A percentile compares a stretch with the other conserved stretches of the same genome.
Conservation (phyloP, 371 early-diverging fungal genomes). For the Mortierella sp. region DNA sequence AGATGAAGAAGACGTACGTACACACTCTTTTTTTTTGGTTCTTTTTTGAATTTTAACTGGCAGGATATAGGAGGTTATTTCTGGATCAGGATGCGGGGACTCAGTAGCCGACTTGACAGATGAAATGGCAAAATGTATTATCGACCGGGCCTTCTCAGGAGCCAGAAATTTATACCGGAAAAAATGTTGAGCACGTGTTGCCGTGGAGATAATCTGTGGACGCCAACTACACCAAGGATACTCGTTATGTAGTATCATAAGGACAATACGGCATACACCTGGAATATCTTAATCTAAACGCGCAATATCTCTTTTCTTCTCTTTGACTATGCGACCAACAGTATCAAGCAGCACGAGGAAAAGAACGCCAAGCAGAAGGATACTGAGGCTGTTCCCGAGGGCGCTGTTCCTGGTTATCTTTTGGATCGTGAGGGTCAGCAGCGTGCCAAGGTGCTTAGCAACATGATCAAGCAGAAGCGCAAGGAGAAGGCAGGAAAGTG, state of each 20-base stretch:
- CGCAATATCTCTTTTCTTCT: slow-evolving; percentile 2
- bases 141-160: too few species aligned
- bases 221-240: too few species aligned
- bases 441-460: slow-evolving; percentile 96
- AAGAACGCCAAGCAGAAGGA: slow-evolving; percentile 92
- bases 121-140: too few species aligned
- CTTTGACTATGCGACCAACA: slow-evolving; percentile 27
- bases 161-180: too few species aligned
- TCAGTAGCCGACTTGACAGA: neutral
- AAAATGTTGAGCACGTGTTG: too few species aligned
- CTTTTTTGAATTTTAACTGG: neutral
- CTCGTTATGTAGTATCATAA: too few species aligned
- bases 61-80: too few species aligned
- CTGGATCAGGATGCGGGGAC: too few species aligned
- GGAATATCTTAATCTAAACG: too few species aligned
- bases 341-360: slow-evolving; percentile 97
- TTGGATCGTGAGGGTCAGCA: slow-evolving; percentile 99
- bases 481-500: slow-evolving; percentile 99
- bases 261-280: too few species aligned
- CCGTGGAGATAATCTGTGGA: too few species aligned
- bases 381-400: slow-evolving; percentile 90
- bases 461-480: slow-evolving; percentile 99
- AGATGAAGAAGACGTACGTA: slow-evolving; percentile 97
- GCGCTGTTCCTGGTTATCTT: slow-evolving; percentile 98
- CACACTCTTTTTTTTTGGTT: neutral